Conservation (phyloP, 768 basidiomycete species). For the Lentinula boryana region DNA sequence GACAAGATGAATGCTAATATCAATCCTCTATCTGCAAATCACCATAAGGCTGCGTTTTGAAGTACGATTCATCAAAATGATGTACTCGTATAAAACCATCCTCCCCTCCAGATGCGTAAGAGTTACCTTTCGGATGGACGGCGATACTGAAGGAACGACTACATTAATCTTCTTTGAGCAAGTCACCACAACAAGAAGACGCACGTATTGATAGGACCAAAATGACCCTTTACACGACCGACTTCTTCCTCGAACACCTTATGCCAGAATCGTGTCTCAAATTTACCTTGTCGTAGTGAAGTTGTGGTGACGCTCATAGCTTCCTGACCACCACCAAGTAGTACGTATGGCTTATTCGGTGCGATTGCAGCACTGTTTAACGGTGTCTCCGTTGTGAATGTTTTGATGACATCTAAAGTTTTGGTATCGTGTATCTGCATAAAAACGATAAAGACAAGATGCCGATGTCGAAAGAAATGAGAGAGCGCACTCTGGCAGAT, state of each 20-base stretch:
- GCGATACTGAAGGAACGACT: conserved; percentile 60
- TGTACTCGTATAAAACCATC: conserved; percentile 92
- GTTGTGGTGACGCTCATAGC: conserved; percentile 98
- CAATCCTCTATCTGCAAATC: conserved; percentile 66
- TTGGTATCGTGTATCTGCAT: conserved; percentile 81
- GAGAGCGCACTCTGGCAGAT: conserved; percentile 70
- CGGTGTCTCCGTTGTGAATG: conserved; percentile 88
- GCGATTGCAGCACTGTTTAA: conserved; percentile 90
- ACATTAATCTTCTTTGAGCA: not conserved
- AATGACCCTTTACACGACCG: conserved; percentile 95
- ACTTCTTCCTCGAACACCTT: conserved; percentile 95
- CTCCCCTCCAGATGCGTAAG: conserved; percentile 93
- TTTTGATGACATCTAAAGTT: conserved; percentile 87
- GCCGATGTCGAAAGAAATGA: not conserved
- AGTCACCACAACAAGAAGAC: conserved; percentile 23
- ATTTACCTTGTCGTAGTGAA: conserved; percentile 89
- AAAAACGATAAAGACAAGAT: not conserved
- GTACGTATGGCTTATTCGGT: conserved; percentile 79
- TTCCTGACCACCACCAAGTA: conserved; percentile 96
- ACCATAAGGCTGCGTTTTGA: conserved; percentile 87
- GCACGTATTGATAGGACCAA: conserved; percentile 93
- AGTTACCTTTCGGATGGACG: conserved; percentile 81
- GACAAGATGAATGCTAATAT: conserved; percentile 8
- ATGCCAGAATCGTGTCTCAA: conserved; percentile 98
- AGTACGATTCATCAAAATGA: conserved; percentile 94